phyloP scores from a whole-genome alignment of 2,329 filamentous ascomycete genomes.

The Graphilbum ipis-grandicollis region DNA sequence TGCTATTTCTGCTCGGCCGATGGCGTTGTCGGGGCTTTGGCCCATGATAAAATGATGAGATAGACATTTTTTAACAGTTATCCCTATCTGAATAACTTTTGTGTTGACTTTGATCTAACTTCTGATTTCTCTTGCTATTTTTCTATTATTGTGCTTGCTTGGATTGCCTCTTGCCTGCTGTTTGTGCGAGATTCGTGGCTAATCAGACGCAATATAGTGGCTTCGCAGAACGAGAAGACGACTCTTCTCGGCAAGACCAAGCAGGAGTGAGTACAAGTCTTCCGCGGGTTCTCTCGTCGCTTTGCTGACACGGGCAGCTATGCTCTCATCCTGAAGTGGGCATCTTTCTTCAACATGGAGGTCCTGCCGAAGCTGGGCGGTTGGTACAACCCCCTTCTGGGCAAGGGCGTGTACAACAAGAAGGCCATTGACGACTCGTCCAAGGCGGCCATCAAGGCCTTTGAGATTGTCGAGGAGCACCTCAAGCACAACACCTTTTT shows the following conservation, averaged over 20 bases:
- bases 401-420: slow-evolving; percentile 87
- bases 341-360: slow-evolving; percentile 92
- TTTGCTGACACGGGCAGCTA: slow-evolving; percentile 31
- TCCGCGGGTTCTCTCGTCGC: not conserved
- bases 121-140: slow-evolving; percentile 39
- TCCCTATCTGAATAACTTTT: slow-evolving; percentile 81
- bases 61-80: slow-evolving; percentile 74
- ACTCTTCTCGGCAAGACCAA: slow-evolving; percentile 98
- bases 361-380: slow-evolving; percentile 53
- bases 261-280: slow-evolving; percentile 56
- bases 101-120: slow-evolving; percentile 85
- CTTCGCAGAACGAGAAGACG: slow-evolving; percentile 99
- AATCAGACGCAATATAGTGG: slow-evolving; percentile 41
- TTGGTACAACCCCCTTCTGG: slow-evolving; percentile 79
- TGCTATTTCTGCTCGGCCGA: slow-evolving; percentile 4
- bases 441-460: slow-evolving; percentile 49
- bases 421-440: slow-evolving; percentile 73
- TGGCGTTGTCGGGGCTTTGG: not conserved
- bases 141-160: slow-evolving; percentile 10
- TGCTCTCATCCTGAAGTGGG: slow-evolving; percentile 93
- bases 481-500: slow-evolving; percentile 90
- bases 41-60: slow-evolving; percentile 42
- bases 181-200: slow-evolving; percentile 3
- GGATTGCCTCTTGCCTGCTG: not conserved
- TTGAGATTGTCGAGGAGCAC: slow-evolving; percentile 69